Evolutionary conservation across 352 stramenopile species (phyloP), one percentile per base, ranked within the genome.

Genomic region (Phytophthora lateralis): DNA sequence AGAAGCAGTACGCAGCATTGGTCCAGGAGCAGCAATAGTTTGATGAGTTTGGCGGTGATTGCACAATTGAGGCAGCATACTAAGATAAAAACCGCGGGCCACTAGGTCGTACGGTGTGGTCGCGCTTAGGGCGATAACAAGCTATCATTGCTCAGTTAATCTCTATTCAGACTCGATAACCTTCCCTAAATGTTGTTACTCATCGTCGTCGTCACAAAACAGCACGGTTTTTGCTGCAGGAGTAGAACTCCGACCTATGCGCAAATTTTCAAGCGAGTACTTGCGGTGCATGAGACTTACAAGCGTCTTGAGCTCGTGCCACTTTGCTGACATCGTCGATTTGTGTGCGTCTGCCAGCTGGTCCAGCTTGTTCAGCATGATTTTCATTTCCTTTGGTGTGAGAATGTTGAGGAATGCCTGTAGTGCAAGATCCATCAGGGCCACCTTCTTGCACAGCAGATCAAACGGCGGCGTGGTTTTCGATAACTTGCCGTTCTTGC

Each of bases 261-360:
- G 78, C 20, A 93, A 71, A 57, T 93, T 91, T 29, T 91, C 80
- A 48, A 88, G 62, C 49, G 85, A 89, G 39, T 95, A 95, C 56
- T 95, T 95, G 64, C 83, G 83, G 48, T 87, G 83, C 83, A 93
- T 95, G 27, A 95, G 66, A 53, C 76, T 88, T 46, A 95, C 73
- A 9, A 95, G 77, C 18, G 85, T 95, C 72, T 95, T 93, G 30
- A 95, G 69, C 75, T 93, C 81, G 55, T 95, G 84, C 85, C 85
- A 95, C 65, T 93, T 90, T 11, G 81, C 80, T 17, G 73, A 89
- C 78, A 91, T 90, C 7, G 77, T 93, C 8, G 80, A 90, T 67
- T 88, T 91, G 72, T 92, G 83, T 15, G 81, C 67, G 10, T 76
- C 75, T n/a, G 78, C 76, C 35, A 95, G 62, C 21, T 76, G 67